phyloP scores from a whole-genome alignment of 352 stramenopile species.

The Peronospora destructor region DNA sequence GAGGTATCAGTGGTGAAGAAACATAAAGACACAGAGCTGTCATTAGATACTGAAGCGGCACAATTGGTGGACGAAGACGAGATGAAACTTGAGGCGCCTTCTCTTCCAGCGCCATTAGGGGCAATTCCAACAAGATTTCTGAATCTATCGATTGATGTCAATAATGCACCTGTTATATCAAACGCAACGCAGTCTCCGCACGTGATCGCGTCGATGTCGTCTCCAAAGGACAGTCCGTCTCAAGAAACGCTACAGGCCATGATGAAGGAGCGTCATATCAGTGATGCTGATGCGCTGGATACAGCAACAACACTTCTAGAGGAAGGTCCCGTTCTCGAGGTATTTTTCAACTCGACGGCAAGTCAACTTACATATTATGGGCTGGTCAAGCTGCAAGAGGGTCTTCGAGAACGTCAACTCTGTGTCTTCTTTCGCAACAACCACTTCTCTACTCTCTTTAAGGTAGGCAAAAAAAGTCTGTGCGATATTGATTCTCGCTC shows the following conservation, averaged over 20 bases:
- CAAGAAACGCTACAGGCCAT: conserved; percentile 62
- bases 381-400: conserved; percentile 88
- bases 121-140: conserved; percentile 19
- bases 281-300: conserved; percentile 48
- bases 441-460: conserved; percentile 97
- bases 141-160: conserved; percentile 41
- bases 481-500: background rate
- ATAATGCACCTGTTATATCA: conserved; percentile 6
- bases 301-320: conserved; percentile 61
- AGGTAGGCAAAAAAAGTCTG: conserved; percentile 33
- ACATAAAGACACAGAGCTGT: background rate
- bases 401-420: conserved; percentile 86
- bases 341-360: conserved; percentile 87
- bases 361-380: conserved; percentile 94
- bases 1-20: conserved; percentile 10
- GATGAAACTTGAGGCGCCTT: conserved; percentile 6
- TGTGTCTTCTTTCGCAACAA: conserved; percentile 99
- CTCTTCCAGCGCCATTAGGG: conserved; percentile 10
- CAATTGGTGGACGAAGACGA: conserved; percentile 15
- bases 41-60: background rate
- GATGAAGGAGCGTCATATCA: conserved; percentile 75
- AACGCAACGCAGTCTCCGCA: conserved; percentile 5
- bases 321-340: conserved; percentile 72
- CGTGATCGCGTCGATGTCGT: conserved; percentile 21
- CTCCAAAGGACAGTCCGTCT: conserved; percentile 54